phyloP scores from a whole-genome alignment of 2,329 filamentous ascomycete species.

The Coniochaeta sp. region DNA sequence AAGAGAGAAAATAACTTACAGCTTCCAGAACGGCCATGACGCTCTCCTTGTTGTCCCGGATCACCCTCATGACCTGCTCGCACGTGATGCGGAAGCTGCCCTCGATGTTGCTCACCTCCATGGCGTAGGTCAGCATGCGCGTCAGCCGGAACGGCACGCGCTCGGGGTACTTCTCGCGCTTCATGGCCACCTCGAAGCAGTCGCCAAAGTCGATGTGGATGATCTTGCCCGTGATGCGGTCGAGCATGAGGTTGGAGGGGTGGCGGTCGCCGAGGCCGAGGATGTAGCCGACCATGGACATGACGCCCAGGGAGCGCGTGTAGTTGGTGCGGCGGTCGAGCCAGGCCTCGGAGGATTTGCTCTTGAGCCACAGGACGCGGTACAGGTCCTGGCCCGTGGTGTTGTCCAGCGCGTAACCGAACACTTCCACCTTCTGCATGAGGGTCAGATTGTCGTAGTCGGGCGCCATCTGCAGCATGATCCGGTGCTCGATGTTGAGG shows the following conservation, averaged over 20 bases:
- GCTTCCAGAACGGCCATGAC: constrained; percentile 98
- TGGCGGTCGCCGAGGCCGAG: constrained; percentile 93
- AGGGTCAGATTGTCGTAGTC: constrained; percentile 98
- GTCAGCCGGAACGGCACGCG: constrained; percentile 96
- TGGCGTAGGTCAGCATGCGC: constrained; percentile 97
- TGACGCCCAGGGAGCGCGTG: constrained; percentile 91
- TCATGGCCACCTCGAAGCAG: constrained; percentile 99
- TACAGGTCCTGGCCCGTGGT: constrained; percentile 98
- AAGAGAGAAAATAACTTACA: too few species aligned
- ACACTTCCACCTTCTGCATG: constrained; percentile 99
- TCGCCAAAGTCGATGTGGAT: constrained; percentile 99
- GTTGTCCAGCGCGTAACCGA: constrained; percentile 97
- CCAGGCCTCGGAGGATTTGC: constrained; percentile 96
- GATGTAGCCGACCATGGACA: constrained; percentile 99
- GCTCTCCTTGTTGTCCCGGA: constrained; percentile 95
- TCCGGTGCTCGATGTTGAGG: constrained; percentile 97
- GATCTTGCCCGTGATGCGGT: constrained; percentile 91
- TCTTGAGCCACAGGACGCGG: constrained; percentile 96
- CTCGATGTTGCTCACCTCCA: constrained; percentile 99
- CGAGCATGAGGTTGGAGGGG: constrained; percentile 95
- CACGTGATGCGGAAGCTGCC: constrained; percentile 97
- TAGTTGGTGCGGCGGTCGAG: constrained; percentile 98
- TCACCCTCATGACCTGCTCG: constrained; percentile 95
- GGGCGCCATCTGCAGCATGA: constrained; percentile 99
- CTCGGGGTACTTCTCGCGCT: constrained; percentile 98